A percentile compares a stretch with the other conserved stretches of the same genome.
Evolutionary conservation across 176 grass and related monocot species (phyloP).

Genomic region (Juncus inflexus): DNA sequence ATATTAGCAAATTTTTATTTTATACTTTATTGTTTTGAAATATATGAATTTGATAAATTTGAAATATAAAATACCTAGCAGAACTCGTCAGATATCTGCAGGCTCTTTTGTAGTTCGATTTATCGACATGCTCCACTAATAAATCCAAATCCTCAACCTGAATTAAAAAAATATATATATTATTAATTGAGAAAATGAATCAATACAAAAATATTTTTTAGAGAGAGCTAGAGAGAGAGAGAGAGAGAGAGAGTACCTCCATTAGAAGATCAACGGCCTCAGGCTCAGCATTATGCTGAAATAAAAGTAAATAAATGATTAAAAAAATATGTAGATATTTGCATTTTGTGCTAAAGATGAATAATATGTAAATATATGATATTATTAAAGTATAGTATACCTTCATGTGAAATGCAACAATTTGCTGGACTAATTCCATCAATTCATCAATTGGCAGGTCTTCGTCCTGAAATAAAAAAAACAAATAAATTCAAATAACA

Average conservation of each 20-base stretch:
- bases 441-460: slow-evolving; percentile 75
- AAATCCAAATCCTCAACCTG: slow-evolving; percentile 98
- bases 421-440: slow-evolving; percentile 98
- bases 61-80: slow-evolving; percentile 47
- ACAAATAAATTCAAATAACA: slow-evolving; percentile 12
- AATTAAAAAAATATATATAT: slow-evolving; percentile 16
- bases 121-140: slow-evolving; percentile 85
- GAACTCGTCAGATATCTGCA: slow-evolving; percentile 93
- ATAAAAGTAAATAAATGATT: slow-evolving; percentile 13
- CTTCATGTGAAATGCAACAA: slow-evolving; percentile 99
- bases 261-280: slow-evolving; percentile 99
- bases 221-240: slow-evolving; percentile 9
- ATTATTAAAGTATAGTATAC: slow-evolving; percentile 30
- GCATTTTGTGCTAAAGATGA: not conserved
- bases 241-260: slow-evolving; percentile 46
- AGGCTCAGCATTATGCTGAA: slow-evolving; percentile 93
- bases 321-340: not conserved
- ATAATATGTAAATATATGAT: not conserved
- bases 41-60: not conserved
- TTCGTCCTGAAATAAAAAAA: slow-evolving; percentile 56
- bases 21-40: not conserved
- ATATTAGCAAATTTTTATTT: not conserved
- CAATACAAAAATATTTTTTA: not conserved
- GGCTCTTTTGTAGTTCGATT: slow-evolving; percentile 81
- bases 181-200: slow-evolving; percentile 5